These are phyloP conservation scores for Karstenula rhodostoma DNA, from an alignment of 2,329 filamentous ascomycete species.

Conservation along the genomic window DNA sequence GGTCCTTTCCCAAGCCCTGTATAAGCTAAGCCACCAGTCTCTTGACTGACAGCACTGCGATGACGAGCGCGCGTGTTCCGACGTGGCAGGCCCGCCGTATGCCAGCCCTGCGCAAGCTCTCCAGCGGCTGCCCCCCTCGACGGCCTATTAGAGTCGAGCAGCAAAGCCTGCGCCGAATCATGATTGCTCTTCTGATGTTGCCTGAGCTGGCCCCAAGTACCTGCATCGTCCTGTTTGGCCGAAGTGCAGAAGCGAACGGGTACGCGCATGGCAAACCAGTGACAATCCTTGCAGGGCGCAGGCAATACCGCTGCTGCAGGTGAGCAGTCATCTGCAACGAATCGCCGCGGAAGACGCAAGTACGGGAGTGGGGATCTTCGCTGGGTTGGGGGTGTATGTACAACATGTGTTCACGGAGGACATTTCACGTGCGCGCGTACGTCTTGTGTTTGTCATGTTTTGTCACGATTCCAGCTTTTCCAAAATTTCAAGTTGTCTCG, in stretches of 20 bases:
- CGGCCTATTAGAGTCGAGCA: constrained; percentile 24
- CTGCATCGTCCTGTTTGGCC: constrained; percentile 38
- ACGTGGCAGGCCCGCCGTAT: constrained; percentile 36
- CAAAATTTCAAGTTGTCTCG: not conserved
- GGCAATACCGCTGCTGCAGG: constrained; percentile 17
- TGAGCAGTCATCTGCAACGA: constrained; percentile 15
- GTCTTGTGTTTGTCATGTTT: not conserved
- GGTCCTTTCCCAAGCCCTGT: not conserved
- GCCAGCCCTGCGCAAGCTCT: constrained; percentile 27
- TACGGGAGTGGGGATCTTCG: not conserved
- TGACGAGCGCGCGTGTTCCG: constrained; percentile 19
- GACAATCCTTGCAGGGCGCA: constrained; percentile 17
- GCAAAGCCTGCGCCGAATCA: constrained; percentile 16
- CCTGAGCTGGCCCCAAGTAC: constrained; percentile 36
- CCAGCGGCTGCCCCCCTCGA: constrained; percentile 14
- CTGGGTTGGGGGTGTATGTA: constrained; percentile 12
- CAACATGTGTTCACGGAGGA: not conserved
- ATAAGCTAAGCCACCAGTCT: not conserved
- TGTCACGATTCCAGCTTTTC: not conserved
- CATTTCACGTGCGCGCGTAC: constrained; percentile 12
- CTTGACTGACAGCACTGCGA: constrained; percentile 20
- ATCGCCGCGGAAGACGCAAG: not conserved
- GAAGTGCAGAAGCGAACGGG: constrained; percentile 39
- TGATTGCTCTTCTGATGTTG: constrained; percentile 39
- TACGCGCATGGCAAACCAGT: constrained; percentile 37